A percentile compares a stretch with the other conserved stretches of the same genome.
phyloP scores from a whole-genome alignment of 73 alveolate genomes.

The Loxodes magnus region DNA sequence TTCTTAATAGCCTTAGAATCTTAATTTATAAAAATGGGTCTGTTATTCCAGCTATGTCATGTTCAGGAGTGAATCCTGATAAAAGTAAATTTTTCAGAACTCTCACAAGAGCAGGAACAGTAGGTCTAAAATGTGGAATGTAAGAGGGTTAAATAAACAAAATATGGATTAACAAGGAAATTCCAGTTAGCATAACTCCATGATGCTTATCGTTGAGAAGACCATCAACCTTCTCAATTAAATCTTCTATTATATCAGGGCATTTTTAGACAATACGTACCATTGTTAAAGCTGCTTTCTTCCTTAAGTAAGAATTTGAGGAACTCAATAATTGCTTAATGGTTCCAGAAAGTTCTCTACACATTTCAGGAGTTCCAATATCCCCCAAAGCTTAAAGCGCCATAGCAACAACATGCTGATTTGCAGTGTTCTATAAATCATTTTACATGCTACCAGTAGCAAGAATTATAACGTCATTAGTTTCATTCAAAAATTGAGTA shows the following conservation, averaged over 20 bases:
- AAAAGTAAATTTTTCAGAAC: slow-evolving; percentile 8
- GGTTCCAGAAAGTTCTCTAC: slow-evolving; percentile 51
- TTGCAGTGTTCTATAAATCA: slow-evolving; percentile 64
- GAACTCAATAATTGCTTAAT: slow-evolving; percentile 86
- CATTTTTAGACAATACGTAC: slow-evolving; percentile 90
- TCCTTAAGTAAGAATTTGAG: slow-evolving; percentile 89
- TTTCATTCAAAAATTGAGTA: slow-evolving; percentile 95
- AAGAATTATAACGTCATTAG: slow-evolving; percentile 95
- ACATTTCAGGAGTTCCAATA: slow-evolving; percentile 96
- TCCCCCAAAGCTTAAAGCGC: slow-evolving; percentile 97
- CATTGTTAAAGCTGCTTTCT: slow-evolving; percentile 97
- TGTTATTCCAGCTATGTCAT: slow-evolving; percentile 95
- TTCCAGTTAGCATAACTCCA: slow-evolving; percentile 82
- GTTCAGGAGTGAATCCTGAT: slow-evolving; percentile 10
- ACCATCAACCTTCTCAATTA: slow-evolving; percentile 65
- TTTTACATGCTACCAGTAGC: slow-evolving; percentile 81
- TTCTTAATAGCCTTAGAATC: slow-evolving; percentile 5
- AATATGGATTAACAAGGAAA: slow-evolving; percentile 73
- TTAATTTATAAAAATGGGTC: slow-evolving; percentile 98
- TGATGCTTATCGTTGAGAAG: slow-evolving; percentile 85
- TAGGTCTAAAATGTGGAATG: not conserved
- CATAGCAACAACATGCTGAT: slow-evolving; percentile 86
- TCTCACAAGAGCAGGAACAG: not conserved
- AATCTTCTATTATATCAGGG: slow-evolving; percentile 92
- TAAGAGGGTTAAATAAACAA: slow-evolving; percentile 57